These are phyloP conservation scores for Eucalyptus urophylla DNA, from an alignment of 345 rosid genomes.

Conservation along the genomic window DNA sequence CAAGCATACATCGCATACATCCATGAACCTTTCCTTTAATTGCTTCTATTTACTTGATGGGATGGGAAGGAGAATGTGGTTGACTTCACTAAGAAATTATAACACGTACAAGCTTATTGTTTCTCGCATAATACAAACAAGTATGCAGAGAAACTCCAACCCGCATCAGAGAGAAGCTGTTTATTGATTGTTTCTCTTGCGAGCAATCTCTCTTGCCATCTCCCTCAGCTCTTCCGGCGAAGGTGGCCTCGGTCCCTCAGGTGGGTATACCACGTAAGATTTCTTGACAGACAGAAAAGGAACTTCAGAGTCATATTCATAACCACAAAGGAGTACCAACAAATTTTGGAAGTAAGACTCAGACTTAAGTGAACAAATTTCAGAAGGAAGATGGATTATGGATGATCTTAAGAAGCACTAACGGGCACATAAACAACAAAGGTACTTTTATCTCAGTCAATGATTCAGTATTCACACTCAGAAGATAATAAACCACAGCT, in stretches of 20 bases:
- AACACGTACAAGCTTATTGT: not conserved
- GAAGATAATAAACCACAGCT: not conserved
- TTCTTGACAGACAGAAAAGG: conserved; percentile 17
- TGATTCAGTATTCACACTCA: not conserved
- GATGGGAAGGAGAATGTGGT: not conserved
- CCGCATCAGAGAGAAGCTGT: not conserved
- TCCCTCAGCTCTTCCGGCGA: conserved; percentile 66
- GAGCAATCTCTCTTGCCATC: conserved; percentile 50
- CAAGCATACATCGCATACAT: not conserved
- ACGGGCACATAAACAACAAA: not conserved
- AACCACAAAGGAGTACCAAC: not conserved
- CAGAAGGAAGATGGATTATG: not conserved
- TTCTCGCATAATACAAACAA: not conserved
- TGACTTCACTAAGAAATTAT: not conserved
- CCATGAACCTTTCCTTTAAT: not conserved
- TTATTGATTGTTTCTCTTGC: conserved; percentile 18
- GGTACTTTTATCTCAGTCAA: not conserved
- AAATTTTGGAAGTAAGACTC: not conserved
- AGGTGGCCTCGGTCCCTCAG: conserved; percentile 40
- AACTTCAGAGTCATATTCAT: not conserved
- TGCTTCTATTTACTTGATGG: not conserved
- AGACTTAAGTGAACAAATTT: not conserved
- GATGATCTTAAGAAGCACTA: not conserved
- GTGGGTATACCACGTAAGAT: conserved; percentile 42
- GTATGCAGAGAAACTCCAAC: not conserved